Evolutionary conservation across 257 asterid genomes (phyloP), one percentile per base, ranked within the genome.

Genomic region (Thymus quinquecostatus): DNA sequence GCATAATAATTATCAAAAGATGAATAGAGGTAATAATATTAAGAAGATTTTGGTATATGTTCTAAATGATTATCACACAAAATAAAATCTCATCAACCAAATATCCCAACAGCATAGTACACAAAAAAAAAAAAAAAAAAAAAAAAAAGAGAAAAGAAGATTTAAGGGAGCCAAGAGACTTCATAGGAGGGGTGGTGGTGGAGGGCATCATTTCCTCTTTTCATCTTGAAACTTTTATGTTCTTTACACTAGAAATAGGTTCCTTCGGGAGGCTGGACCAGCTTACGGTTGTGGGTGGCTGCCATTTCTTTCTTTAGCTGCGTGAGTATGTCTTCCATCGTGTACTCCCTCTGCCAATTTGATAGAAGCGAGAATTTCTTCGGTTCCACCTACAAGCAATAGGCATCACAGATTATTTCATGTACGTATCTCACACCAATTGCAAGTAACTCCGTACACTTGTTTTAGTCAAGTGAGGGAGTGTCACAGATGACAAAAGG

Each of bases 301-400:
- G 83, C 72, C 83, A 79, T 79, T 69, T 79, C 83, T 71, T 79
- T 79, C 80, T 79, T 79, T 36, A 79, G 80, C 55, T 70, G 76
- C 6, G 79, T 79, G 50, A 79, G 55, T 40, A 79, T 79, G 45
- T 79, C 50, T 61, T 79, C 83, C 83, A 79, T 91, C 10, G 91
- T 89, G 75, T 77, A 87, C 70, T 87, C 92, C n/a, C 96, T 77
- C 80, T 91, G 95, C 97, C 97, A 91, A 66, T 89, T 91, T 1
- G 85, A 54, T 69, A 91, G 85, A 65, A 87, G 80, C 8, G 49
- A 82, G 77, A 91, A 91, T 77, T 91, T 91, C 70, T 82, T 91
- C 0, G 92, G 83, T 49, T 91, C 97, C 78, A 91, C 95, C 96
- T 56, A 71, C 5, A 78, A 64, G 69, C 49, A 62, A 60, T 13